A percentile compares a stretch with the other conserved stretches of the same genome.
These are phyloP conservation scores for Glycine latifolia DNA, from an alignment of 306 rosid species.

Conservation along the genomic window DNA sequence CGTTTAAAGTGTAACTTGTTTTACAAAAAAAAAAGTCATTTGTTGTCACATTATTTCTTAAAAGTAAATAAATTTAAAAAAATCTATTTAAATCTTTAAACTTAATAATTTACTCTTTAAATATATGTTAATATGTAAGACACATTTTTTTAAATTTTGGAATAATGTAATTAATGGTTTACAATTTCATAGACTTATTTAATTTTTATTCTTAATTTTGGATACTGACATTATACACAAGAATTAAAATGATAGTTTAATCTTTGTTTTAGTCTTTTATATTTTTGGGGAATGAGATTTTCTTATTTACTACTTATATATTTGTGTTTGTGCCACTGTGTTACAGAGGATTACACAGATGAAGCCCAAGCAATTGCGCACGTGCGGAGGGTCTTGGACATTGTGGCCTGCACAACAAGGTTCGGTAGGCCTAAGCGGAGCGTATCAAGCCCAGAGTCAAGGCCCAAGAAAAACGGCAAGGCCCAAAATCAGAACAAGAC, in stretches of 20 bases:
- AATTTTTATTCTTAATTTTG: too few relatives aligned
- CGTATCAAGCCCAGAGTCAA: slow-evolving; percentile 58
- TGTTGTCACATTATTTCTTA: too few relatives aligned
- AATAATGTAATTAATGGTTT: too few relatives aligned
- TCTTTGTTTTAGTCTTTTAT: neutral
- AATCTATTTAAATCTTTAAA: too few relatives aligned
- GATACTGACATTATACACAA: too few relatives aligned
- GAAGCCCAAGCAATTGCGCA: slow-evolving; percentile 69
- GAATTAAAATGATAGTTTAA: neutral
- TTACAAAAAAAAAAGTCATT: too few relatives aligned
- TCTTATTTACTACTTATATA: neutral
- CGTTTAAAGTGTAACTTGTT: too few relatives aligned
- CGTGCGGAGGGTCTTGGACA: slow-evolving; percentile 84
- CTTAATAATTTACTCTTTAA: too few relatives aligned
- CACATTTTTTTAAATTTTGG: neutral
- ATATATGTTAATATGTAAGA: too few relatives aligned
- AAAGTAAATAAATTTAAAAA: too few relatives aligned
- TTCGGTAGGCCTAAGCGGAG: slow-evolving; percentile 73
- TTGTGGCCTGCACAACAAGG: slow-evolving; percentile 78
- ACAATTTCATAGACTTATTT: too few relatives aligned
- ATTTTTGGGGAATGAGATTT: neutral
- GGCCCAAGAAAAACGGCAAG: slow-evolving; percentile 66
- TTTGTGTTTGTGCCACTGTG: neutral
- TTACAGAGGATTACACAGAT: slow-evolving; percentile 70
- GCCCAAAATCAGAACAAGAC: slow-evolving; percentile 54